Conservation (phyloP, 2,329 filamentous ascomycete species). For the Aspergillus sp. region DNA sequence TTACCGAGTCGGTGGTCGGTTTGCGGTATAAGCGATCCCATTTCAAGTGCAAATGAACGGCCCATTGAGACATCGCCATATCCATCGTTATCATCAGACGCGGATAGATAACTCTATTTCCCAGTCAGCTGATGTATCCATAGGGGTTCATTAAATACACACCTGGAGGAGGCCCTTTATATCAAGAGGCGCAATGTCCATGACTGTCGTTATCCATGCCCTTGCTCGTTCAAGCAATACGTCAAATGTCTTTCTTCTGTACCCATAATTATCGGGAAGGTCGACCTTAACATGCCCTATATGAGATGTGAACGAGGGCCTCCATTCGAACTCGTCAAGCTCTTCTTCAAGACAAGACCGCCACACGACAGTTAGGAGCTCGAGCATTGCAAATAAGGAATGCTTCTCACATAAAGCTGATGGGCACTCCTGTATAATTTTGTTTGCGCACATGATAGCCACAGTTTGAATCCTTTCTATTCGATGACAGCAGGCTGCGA, state of each 20-base stretch:
- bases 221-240: constrained; percentile 74
- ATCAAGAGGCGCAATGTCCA: constrained; percentile 85
- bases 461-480: constrained; percentile 89
- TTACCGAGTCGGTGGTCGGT: constrained; percentile 77
- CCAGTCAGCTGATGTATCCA: background rate
- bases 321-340: constrained; percentile 88
- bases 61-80: constrained; percentile 92
- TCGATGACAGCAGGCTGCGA: constrained; percentile 88
- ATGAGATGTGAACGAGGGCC: constrained; percentile 73
- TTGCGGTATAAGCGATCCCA: constrained; percentile 81
- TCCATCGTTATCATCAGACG: constrained; percentile 85
- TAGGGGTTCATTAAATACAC: constrained; percentile 1
- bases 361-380: constrained; percentile 94
- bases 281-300: constrained; percentile 79
- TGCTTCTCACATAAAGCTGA: constrained; percentile 87
- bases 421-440: constrained; percentile 79
- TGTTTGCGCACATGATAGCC: constrained; percentile 78
- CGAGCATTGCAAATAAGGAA: constrained; percentile 88
- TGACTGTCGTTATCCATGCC: constrained; percentile 74
- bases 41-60: constrained; percentile 88
- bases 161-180: constrained; percentile 84
- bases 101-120: constrained; percentile 81
- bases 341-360: constrained; percentile 90
- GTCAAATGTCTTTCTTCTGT: constrained; percentile 77
- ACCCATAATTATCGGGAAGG: constrained; percentile 87